phyloP scores from a whole-genome alignment of 176 grass and related monocot species.

The Pontederia paniculata region DNA sequence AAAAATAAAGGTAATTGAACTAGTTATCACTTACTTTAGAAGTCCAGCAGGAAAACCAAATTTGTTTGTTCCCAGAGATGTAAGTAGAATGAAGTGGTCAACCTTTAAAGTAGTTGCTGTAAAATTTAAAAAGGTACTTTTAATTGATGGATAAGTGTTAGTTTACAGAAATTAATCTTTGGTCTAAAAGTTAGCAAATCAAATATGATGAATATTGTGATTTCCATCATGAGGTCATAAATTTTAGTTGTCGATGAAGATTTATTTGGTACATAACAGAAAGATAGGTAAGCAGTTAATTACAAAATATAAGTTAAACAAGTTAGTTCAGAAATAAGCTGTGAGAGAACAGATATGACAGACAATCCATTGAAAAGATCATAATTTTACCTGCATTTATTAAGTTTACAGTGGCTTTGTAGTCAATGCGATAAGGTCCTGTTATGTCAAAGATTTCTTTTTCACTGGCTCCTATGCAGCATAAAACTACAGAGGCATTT shows the following conservation, averaged over 20 bases:
- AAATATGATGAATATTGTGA: background rate
- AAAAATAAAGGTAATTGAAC: background rate
- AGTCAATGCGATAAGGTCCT: conserved; percentile 83
- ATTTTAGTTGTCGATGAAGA: too few relatives aligned
- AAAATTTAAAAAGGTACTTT: conserved; percentile 5
- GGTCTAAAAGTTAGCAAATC: background rate
- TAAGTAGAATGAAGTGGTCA: conserved; percentile 86
- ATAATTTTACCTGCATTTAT: conserved; percentile 45
- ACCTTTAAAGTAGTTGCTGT: conserved; percentile 46
- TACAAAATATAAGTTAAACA: background rate
- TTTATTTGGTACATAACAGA: background rate
- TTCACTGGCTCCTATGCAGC: conserved; percentile 87
- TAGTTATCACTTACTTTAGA: conserved; percentile 39
- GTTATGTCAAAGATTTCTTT: conserved; percentile 77
- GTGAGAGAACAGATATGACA: background rate
- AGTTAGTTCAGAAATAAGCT: background rate
- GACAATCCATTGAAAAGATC: background rate
- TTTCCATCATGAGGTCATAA: background rate
- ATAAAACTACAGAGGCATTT: conserved; percentile 47
- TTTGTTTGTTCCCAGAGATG: conserved; percentile 73
- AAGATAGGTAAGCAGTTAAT: background rate
- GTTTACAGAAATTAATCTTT: background rate
- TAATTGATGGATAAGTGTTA: background rate
- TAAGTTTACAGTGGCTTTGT: conserved; percentile 61
- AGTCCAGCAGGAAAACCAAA: conserved; percentile 79